Percentiles rank a stretch among this genome's conserved stretches.
These are phyloP conservation scores for Umbilicus rupestris DNA, from an alignment of 164 flowering plant genomes.

Conservation along the genomic window DNA sequence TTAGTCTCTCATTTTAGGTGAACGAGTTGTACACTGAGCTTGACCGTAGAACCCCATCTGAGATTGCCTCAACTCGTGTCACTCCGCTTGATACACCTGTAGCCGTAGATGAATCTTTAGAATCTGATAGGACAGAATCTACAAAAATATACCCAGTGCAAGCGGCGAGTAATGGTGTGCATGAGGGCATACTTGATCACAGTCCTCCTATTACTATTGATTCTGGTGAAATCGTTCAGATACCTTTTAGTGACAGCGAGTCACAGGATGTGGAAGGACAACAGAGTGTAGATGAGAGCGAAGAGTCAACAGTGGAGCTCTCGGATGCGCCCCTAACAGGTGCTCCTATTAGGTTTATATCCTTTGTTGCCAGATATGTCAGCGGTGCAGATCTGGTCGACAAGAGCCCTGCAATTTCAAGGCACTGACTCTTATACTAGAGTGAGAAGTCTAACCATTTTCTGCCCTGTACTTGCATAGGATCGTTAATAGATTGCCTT, in stretches of 20 bases:
- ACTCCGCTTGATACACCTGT: slow-evolving; percentile 14
- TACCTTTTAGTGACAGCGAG: slow-evolving; percentile 56
- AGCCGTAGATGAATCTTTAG: slow-evolving; percentile 5
- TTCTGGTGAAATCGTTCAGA: slow-evolving; percentile 54
- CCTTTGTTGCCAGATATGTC: slow-evolving; percentile 77
- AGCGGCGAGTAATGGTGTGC: neutral
- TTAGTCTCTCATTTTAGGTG: slow-evolving; percentile 31
- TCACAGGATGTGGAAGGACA: slow-evolving; percentile 21
- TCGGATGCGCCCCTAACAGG: slow-evolving; percentile 85
- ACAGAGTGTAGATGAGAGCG: slow-evolving; percentile 18
- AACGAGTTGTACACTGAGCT: slow-evolving; percentile 48
- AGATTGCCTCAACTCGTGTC: neutral
- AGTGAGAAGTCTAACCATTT: neutral
- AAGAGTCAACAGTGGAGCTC: slow-evolving; percentile 33
- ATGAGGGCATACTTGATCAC: slow-evolving; percentile 12
- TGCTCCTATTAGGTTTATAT: slow-evolving; percentile 82
- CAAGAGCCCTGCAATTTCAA: slow-evolving; percentile 18
- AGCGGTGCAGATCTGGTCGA: slow-evolving; percentile 90
- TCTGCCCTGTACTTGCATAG: neutral
- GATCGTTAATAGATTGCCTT: neutral
- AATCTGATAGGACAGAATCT: slow-evolving; percentile 13
- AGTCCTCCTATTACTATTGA: slow-evolving; percentile 19
- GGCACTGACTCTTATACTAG: neutral
- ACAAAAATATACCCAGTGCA: slow-evolving; percentile 1
- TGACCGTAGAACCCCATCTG: slow-evolving; percentile 12